These are phyloP conservation scores for Penicillium paneum DNA, from an alignment of 2,329 filamentous ascomycete species.

Conservation along the genomic window DNA sequence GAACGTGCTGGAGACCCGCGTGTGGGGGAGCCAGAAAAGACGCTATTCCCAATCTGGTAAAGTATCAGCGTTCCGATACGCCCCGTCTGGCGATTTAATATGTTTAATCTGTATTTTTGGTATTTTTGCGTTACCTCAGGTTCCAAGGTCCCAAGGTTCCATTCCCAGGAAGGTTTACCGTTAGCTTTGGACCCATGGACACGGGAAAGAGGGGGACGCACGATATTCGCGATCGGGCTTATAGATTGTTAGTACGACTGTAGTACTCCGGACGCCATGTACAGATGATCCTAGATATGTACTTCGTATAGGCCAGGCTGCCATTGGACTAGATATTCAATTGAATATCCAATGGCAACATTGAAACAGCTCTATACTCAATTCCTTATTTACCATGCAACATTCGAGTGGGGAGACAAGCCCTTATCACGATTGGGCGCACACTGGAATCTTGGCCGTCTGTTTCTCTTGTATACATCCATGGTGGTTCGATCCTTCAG, in stretches of 20 bases:
- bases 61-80: conserved; percentile 3
- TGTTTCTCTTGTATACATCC: not conserved
- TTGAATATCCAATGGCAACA: not conserved
- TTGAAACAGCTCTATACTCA: not conserved
- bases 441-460: not conserved
- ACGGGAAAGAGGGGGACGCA: not conserved
- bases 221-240: conserved; percentile 1
- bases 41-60: not conserved
- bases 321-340: not conserved
- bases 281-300: not conserved
- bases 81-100: not conserved
- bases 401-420: conserved; percentile 1
- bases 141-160: not conserved
- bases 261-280: not conserved
- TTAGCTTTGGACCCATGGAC: not conserved
- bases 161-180: not conserved
- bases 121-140: not conserved
- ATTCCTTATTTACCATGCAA: conserved; percentile 4
- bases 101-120: not conserved
- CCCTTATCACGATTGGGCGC: conserved; percentile 2
- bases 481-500: not conserved
- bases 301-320: too few species aligned
- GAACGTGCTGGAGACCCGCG: conserved; percentile 16
- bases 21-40: not conserved
- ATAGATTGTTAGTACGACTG: not conserved